Percentiles rank a stretch among this genome's conserved stretches.
Evolutionary conservation across 352 stramenopile genomes (phyloP).

Genomic region (Globisporangium canariense): DNA sequence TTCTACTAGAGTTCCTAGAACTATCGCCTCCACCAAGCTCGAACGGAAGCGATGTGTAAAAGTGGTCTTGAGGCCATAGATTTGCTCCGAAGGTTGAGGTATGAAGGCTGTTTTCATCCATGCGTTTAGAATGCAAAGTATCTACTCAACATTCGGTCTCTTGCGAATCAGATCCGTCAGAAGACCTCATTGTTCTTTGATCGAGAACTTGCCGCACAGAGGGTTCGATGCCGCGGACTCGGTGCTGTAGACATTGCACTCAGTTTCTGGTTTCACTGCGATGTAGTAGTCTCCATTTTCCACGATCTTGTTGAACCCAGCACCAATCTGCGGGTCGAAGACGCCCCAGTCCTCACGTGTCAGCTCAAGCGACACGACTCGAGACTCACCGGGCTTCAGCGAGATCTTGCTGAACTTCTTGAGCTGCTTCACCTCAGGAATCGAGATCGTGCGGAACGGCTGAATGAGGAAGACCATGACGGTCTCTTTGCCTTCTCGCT

Average conservation of each 20-base stretch:
- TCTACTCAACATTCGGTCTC: neutral
- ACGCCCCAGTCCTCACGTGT: constrained; percentile 58
- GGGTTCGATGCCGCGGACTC: constrained; percentile 21
- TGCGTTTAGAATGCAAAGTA: neutral
- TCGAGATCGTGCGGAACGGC: constrained; percentile 49
- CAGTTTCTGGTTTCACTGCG: constrained; percentile 60
- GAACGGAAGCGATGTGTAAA: constrained; percentile 15
- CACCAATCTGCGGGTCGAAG: constrained; percentile 56
- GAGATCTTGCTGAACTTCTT: constrained; percentile 77
- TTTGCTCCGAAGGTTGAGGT: constrained; percentile 4
- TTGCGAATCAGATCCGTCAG: neutral
- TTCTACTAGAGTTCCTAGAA: constrained; percentile 68
- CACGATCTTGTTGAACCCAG: constrained; percentile 53
- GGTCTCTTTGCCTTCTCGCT: constrained; percentile 54
- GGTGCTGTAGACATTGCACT: constrained; percentile 69
- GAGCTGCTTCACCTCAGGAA: constrained; percentile 80
- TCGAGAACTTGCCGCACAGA: constrained; percentile 46
- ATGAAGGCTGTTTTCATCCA: neutral
- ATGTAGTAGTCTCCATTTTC: constrained; percentile 72
- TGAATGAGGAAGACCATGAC: constrained; percentile 80
- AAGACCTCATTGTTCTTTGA: neutral
- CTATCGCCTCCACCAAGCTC: constrained; percentile 23
- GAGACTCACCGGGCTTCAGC: constrained; percentile 36
- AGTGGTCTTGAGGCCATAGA: constrained; percentile 2
- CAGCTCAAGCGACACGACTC: constrained; percentile 41